phyloP scores from a whole-genome alignment of 352 stramenopile genomes.

The Phytophthora citrophthora region DNA sequence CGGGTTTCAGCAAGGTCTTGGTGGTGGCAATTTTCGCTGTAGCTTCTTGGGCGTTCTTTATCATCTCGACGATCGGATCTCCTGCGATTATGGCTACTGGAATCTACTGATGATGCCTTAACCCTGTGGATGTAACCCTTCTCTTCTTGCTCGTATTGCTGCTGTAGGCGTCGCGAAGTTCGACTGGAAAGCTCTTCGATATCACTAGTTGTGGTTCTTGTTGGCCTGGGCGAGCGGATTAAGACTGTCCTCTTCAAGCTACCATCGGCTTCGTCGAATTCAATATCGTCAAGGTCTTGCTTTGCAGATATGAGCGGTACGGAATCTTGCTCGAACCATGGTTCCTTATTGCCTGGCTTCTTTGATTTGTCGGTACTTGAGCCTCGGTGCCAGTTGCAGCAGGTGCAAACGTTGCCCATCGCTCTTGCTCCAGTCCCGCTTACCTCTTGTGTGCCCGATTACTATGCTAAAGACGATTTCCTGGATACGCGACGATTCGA shows the following conservation, averaged over 20 bases:
- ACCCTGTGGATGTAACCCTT: slow-evolving; percentile 4
- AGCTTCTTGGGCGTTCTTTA: slow-evolving; percentile 13
- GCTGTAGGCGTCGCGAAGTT: slow-evolving; percentile 11
- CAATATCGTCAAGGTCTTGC: slow-evolving; percentile 42
- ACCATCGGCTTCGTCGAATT: slow-evolving; percentile 39
- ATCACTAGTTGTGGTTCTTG: slow-evolving; percentile 11
- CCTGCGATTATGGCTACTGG: slow-evolving; percentile 12
- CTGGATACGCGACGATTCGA: slow-evolving; percentile 35
- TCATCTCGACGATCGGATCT: slow-evolving; percentile 12
- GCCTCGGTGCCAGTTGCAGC: slow-evolving; percentile 31
- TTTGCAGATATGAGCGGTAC: slow-evolving; percentile 60
- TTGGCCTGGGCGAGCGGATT: slow-evolving; percentile 47
- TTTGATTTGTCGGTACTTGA: slow-evolving; percentile 13
- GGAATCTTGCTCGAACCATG: slow-evolving; percentile 73
- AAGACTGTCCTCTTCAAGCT: slow-evolving; percentile 61
- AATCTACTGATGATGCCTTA: slow-evolving; percentile 24
- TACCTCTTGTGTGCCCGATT: neutral
- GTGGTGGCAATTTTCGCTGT: slow-evolving; percentile 16
- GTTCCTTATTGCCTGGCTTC: slow-evolving; percentile 35
- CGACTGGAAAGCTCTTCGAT: slow-evolving; percentile 2
- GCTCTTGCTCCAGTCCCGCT: neutral
- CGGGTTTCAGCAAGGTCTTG: slow-evolving; percentile 2
- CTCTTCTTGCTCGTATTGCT: slow-evolving; percentile 18
- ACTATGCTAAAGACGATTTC: slow-evolving; percentile 12
- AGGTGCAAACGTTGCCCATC: slow-evolving; percentile 41